phyloP scores from a whole-genome alignment of 192 early-diverging fungal genomes.

The Coemansia sp. region DNA sequence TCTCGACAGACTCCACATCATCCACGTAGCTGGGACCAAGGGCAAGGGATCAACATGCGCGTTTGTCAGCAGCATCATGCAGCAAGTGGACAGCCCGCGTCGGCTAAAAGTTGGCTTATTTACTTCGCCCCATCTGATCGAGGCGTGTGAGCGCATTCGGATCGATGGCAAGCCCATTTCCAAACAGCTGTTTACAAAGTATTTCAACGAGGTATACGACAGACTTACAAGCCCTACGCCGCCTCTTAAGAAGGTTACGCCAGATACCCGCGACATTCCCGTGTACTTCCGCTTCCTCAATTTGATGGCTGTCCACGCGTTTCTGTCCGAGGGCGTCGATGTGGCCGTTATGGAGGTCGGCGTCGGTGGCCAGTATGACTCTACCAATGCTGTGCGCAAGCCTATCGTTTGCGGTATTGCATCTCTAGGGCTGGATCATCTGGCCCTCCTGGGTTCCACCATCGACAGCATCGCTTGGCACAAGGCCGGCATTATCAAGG shows the following conservation, averaged over 20 bases:
- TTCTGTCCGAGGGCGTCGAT: constrained; percentile 78
- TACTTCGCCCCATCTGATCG: constrained; percentile 95
- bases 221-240: constrained; percentile 52
- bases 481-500: too few species aligned
- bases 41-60: constrained; percentile 86
- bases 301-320: constrained; percentile 83
- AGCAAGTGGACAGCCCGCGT: constrained; percentile 24
- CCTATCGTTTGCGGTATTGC: constrained; percentile 79
- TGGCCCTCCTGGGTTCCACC: constrained; percentile 65
- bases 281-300: constrained; percentile 92
- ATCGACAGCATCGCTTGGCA: constrained; percentile 60
- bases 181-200: constrained; percentile 69
- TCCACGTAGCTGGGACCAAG: constrained; percentile 83
- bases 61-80: constrained; percentile 76
- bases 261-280: constrained; percentile 48
- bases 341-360: constrained; percentile 80
- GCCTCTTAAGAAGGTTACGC: constrained; percentile 22
- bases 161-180: constrained; percentile 83
- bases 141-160: constrained; percentile 92
- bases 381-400: constrained; percentile 62
- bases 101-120: constrained; percentile 68
- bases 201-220: constrained; percentile 88
- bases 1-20: constrained; percentile 71
- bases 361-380: constrained; percentile 78
- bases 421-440: constrained; percentile 76